Evolutionary conservation across 108 stramenopile genomes (phyloP).

Genomic region (Nannochloropsis salina): DNA sequence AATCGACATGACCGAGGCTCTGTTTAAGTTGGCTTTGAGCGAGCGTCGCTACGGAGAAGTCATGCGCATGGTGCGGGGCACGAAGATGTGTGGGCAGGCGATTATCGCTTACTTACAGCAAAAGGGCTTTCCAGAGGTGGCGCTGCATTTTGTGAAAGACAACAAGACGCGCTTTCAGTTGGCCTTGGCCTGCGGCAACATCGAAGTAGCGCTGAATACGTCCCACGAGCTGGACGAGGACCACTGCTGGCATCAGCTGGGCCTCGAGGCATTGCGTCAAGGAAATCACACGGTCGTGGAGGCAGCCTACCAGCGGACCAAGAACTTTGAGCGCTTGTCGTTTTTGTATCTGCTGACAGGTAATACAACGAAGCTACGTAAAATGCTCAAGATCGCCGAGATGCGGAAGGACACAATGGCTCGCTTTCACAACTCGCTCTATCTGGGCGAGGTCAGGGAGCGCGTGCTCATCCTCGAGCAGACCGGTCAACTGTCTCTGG

Average conservation of each 20-base stretch:
- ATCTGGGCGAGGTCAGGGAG: conserved; percentile 86
- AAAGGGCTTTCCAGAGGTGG: conserved; percentile 97
- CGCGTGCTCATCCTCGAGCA: conserved; percentile 84
- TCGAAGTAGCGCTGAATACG: conserved; percentile 94
- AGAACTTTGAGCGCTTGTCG: conserved; percentile 91
- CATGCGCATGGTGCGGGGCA: conserved; percentile 91
- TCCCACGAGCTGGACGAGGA: conserved; percentile 76
- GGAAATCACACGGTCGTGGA: conserved; percentile 96
- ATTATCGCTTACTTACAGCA: conserved; percentile 93
- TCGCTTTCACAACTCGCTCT: conserved; percentile 90
- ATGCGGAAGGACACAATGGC: conserved; percentile 92
- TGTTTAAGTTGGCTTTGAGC: conserved; percentile 66
- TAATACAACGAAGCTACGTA: conserved; percentile 85
- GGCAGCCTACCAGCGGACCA: conserved; percentile 95
- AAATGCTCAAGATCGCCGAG: conserved; percentile 95
- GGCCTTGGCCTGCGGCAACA: conserved; percentile 95
- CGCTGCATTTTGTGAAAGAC: conserved; percentile 95
- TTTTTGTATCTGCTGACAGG: conserved; percentile 93
- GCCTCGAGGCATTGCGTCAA: conserved; percentile 85
- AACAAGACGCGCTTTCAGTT: conserved; percentile 87
- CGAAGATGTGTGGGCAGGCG: conserved; percentile 87
- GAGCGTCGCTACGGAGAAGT: conserved; percentile 77
- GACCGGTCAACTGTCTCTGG: conserved; percentile 83
- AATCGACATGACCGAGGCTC: conserved; percentile 93
- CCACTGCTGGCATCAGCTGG: conserved; percentile 87